Evolutionary conservation across 2,329 filamentous ascomycete species (phyloP).

Genomic region (Stachybotrys chlorohalonatus): DNA sequence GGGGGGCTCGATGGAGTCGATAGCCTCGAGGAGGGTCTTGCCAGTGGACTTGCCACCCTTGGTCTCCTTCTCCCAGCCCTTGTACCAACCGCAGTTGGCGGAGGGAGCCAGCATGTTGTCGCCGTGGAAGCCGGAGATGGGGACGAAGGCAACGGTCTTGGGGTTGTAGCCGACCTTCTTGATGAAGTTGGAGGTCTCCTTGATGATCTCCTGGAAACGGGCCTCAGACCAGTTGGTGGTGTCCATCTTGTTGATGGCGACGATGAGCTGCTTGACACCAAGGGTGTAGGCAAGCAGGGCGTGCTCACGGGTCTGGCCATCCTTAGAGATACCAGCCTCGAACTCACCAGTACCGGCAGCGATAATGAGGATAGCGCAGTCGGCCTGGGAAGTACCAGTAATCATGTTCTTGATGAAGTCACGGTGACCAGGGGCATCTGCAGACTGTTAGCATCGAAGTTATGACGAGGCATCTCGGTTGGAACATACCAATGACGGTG

Average conservation of each 20-base stretch:
- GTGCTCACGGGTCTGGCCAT: constrained; percentile 99
- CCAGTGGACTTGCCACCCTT: constrained; percentile 80
- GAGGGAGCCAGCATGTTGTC: constrained; percentile 97
- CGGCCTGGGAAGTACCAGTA: constrained; percentile 99
- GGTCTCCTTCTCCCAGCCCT: constrained; percentile 98
- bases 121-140: constrained; percentile 99
- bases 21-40: constrained; percentile 99
- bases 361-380: constrained; percentile 99
- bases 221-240: constrained; percentile 96
- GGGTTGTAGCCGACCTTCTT: constrained; percentile 99
- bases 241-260: constrained; percentile 99
- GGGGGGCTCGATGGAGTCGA: constrained; percentile 90
- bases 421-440: constrained; percentile 97
- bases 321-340: constrained; percentile 99
- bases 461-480: not conserved
- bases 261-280: constrained; percentile 99
- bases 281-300: constrained; percentile 99
- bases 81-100: constrained; percentile 99
- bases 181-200: constrained; percentile 99
- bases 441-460: constrained; percentile 4
- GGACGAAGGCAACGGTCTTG: constrained; percentile 96
- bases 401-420: constrained; percentile 99
- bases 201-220: constrained; percentile 98
- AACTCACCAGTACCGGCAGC: constrained; percentile 99
- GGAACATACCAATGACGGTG: constrained; percentile 80